Base-by-base conservation (phyloP, 345 rosid genomes). In the Barbarea vulgaris region DNA sequence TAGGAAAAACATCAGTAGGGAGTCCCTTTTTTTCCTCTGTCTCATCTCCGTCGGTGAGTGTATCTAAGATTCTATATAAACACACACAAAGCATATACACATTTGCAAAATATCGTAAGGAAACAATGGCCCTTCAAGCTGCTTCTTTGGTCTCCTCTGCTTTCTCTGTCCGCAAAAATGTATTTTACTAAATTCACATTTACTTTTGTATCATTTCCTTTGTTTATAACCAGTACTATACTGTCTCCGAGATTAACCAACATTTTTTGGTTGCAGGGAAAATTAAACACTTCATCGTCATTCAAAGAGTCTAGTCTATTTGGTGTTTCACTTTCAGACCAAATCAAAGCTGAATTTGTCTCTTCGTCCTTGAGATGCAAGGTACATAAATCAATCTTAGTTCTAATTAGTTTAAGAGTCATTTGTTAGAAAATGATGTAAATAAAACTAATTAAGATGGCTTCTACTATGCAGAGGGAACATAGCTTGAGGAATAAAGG, bases 111-210 rank as follows among this genome's bases (percentile, higher is more conserved):
- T 27, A 75, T 66, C 31, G 17, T 12, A 62, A 22, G 4, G 39
- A 30, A 54, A 25, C 50, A 75, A 91, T 91, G 96, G 91, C 92
- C 66, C 88, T 89, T 51, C 94, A 81, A 77, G 83, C 69, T 64
- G 83, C 95, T 83, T 85, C 95, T 65, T 84, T 91, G 83, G 82
- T 84, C 56, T 83, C 92, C 70, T 87, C 91, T 70, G 77, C 91
- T 75, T 83, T 87, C 78, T 70, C 83, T 60, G 58, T 80, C 46
- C 86, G 81, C 34, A 88, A 84, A 81, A 87, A 88, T 89, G 97
- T 94, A 75, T 72, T 60, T 63, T 69, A 11, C 39, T 17, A 19
- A 54, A 24, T 15, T 36, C 4, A 4, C 22, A 0, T 19, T n/a
- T 25, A 15, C 14, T 13, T 36, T 39, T 9, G 14, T 17, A 9